phyloP scores from a whole-genome alignment of 2,329 filamentous ascomycete species.

The Xylariaceae sp. region DNA sequence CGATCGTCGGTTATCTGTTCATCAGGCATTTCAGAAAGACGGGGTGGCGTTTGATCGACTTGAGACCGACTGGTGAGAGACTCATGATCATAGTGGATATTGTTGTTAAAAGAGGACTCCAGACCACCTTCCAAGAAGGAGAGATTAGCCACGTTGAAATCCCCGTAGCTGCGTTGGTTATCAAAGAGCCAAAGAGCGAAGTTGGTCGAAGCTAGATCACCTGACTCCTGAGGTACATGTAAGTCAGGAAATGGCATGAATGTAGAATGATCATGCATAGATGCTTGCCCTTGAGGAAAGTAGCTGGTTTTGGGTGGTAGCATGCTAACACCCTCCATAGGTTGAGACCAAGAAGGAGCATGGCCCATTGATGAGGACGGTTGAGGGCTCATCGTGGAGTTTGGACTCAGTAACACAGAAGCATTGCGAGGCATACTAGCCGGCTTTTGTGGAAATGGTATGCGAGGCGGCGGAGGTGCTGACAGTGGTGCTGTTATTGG shows the following conservation, averaged over 20 bases:
- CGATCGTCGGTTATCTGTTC: slow-evolving; percentile 54
- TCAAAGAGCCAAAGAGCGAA: slow-evolving; percentile 62
- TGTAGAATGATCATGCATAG: slow-evolving; percentile 43
- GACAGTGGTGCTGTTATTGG: slow-evolving; percentile 12
- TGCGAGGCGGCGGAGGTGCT: slow-evolving; percentile 31
- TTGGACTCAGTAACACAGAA: slow-evolving; percentile 53
- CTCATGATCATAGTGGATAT: slow-evolving; percentile 59
- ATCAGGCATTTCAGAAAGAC: slow-evolving; percentile 49
- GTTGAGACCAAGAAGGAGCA: slow-evolving; percentile 40
- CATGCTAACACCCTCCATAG: slow-evolving; percentile 47
- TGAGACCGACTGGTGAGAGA: slow-evolving; percentile 56
- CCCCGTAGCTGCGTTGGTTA: slow-evolving; percentile 49
- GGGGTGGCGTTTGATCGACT: slow-evolving; percentile 51
- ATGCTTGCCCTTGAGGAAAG: slow-evolving; percentile 39
- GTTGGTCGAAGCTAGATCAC: slow-evolving; percentile 49
- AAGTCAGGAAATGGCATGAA: slow-evolving; percentile 46
- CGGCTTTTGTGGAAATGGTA: slow-evolving; percentile 36
- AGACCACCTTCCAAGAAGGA: slow-evolving; percentile 58
- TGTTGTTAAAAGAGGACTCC: slow-evolving; percentile 59
- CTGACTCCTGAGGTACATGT: slow-evolving; percentile 44
- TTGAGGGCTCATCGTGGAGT: slow-evolving; percentile 44
- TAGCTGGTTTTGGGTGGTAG: slow-evolving; percentile 49
- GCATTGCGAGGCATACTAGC: slow-evolving; percentile 53
- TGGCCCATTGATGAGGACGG: slow-evolving; percentile 37
- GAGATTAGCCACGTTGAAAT: slow-evolving; percentile 51